A percentile compares a stretch with the other conserved stretches of the same genome.
Evolutionary conservation across 2,329 filamentous ascomycete genomes (phyloP).

Genomic region (Trichoderma cornu-damae): DNA sequence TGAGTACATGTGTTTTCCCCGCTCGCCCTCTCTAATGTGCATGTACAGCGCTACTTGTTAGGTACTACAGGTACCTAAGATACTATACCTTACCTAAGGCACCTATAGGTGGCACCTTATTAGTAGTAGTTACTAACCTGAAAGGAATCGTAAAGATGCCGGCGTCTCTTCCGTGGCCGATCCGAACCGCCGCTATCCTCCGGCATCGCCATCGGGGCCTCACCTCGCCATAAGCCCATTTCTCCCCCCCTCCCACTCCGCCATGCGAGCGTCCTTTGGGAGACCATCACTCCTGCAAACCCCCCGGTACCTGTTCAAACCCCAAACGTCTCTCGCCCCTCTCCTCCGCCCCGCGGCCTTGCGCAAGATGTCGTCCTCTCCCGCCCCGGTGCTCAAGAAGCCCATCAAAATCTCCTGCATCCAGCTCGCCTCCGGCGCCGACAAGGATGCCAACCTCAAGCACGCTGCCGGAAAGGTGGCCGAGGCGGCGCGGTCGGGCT

Average conservation of each 20-base stretch:
- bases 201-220: conserved; percentile 15
- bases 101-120: too few relatives aligned
- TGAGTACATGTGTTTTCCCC: neutral
- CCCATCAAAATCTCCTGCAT: conserved; percentile 75
- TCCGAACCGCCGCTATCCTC: conserved; percentile 13
- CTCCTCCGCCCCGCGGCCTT: conserved; percentile 23
- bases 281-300: neutral
- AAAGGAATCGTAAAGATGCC: neutral
- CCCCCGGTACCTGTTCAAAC: conserved; percentile 18
- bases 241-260: neutral
- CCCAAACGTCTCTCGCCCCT: conserved; percentile 17
- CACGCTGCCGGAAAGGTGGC: conserved; percentile 78
- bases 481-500: conserved; percentile 69
- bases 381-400: conserved; percentile 58
- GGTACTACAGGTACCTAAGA: too few relatives aligned
- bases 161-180: conserved; percentile 6
- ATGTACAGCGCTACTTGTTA: too few relatives aligned
- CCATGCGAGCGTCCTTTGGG: conserved; percentile 8
- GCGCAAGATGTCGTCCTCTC: conserved; percentile 35
- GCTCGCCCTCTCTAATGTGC: neutral
- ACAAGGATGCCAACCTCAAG: conserved; percentile 79
- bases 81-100: too few relatives aligned
- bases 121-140: too few relatives aligned
- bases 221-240: conserved; percentile 3
- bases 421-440: conserved; percentile 72